phyloP scores from a whole-genome alignment of 2,329 filamentous ascomycete species.

The Pseudophaeomoniella oleicola region DNA sequence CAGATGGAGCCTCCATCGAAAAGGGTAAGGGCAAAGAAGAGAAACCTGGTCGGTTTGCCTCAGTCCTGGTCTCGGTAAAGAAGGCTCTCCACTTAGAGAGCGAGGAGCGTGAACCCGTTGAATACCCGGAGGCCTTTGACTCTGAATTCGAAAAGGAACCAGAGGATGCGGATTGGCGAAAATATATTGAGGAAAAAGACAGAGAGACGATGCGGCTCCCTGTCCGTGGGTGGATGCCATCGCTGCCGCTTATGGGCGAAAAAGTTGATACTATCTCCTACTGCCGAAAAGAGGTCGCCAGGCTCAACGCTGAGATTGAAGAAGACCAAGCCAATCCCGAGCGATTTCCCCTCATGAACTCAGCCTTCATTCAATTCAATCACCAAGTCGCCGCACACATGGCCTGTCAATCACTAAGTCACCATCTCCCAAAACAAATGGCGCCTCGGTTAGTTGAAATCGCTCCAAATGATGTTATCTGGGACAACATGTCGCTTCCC shows the following conservation, averaged over 20 bases:
- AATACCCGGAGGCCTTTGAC: constrained; percentile 52
- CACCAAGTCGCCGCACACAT: constrained; percentile 95
- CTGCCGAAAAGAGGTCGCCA: constrained; percentile 72
- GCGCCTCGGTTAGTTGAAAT: constrained; percentile 85
- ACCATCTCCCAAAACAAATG: constrained; percentile 90
- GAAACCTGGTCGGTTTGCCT: not conserved
- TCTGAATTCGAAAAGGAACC: constrained; percentile 46
- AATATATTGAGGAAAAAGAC: constrained; percentile 66
- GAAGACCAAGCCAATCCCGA: constrained; percentile 75
- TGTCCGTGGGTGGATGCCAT: constrained; percentile 57
- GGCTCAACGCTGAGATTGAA: constrained; percentile 84
- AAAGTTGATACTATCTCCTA: constrained; percentile 94
- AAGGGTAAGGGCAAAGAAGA: not conserved
- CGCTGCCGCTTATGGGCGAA: constrained; percentile 63
- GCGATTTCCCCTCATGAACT: constrained; percentile 82
- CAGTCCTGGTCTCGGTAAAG: not conserved
- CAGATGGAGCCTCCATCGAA: not conserved
- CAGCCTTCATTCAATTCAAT: constrained; percentile 97
- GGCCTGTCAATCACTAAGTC: constrained; percentile 84
- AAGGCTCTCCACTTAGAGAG: constrained; percentile 4
- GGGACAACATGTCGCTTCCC: constrained; percentile 90
- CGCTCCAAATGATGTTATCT: constrained; percentile 79
- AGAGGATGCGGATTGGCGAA: constrained; percentile 61
- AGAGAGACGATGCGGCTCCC: constrained; percentile 74
- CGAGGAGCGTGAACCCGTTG: constrained; percentile 12